These are phyloP conservation scores for Metschnikowia cubensis DNA, from an alignment of 805 yeast genomes.

Conservation along the genomic window DNA sequence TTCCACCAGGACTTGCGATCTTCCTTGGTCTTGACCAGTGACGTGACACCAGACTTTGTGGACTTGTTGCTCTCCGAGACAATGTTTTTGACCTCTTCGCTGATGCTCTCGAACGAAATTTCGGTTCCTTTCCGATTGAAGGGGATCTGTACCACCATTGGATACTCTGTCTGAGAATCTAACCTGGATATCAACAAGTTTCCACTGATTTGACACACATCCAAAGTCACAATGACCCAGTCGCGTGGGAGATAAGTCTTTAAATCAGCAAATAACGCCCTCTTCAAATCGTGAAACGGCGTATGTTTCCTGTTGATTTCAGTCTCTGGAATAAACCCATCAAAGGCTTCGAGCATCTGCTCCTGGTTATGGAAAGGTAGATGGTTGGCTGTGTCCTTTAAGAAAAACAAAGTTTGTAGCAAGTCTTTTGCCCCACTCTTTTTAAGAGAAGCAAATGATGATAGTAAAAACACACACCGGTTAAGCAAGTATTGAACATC, in stretches of 20 bases:
- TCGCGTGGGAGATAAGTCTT: slow-evolving; percentile 32
- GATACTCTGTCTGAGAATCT: slow-evolving; percentile 23
- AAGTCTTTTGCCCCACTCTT: slow-evolving; percentile 4
- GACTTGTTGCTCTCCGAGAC: slow-evolving; percentile 59
- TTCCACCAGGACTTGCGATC: slow-evolving; percentile 79
- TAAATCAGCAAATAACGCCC: slow-evolving; percentile 10
- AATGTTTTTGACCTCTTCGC: slow-evolving; percentile 33
- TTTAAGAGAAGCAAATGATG: slow-evolving; percentile 4
- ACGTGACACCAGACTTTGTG: slow-evolving; percentile 51
- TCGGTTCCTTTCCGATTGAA: slow-evolving; percentile 45
- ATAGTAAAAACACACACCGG: slow-evolving; percentile 9
- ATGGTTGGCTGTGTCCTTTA: slow-evolving; percentile 9
- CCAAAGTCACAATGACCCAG: slow-evolving; percentile 63
- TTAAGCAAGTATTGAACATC: slow-evolving; percentile 10
- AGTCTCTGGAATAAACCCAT: slow-evolving; percentile 12
- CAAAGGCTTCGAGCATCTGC: neutral
- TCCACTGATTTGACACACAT: slow-evolving; percentile 53
- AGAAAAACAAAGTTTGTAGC: slow-evolving; percentile 20
- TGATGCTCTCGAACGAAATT: slow-evolving; percentile 42
- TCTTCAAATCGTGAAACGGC: slow-evolving; percentile 9
- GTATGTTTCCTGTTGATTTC: slow-evolving; percentile 5
- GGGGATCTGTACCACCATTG: slow-evolving; percentile 57
- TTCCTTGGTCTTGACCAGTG: slow-evolving; percentile 49
- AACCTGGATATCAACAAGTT: slow-evolving; percentile 53
- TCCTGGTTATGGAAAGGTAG: slow-evolving; percentile 11